Conservation (phyloP, 1,284 basidiomycete genomes). For the Porogramme epimiltina region DNA sequence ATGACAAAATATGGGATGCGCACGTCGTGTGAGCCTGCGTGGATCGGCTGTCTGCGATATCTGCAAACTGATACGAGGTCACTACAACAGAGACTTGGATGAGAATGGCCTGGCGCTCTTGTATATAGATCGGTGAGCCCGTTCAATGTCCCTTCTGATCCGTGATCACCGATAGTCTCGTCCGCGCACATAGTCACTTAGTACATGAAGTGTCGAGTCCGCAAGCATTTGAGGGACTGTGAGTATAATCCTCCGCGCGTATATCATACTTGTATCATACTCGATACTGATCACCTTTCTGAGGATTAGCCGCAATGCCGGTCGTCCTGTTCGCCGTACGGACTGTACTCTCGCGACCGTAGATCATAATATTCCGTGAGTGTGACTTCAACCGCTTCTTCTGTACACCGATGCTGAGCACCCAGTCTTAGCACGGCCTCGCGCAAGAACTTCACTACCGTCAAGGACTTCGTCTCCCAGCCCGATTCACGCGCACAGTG, state of each 20-base stretch:
- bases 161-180: constrained; percentile 2
- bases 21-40: constrained; percentile 76
- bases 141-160: background rate
- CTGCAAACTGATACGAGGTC: too few relatives aligned
- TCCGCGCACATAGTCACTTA: constrained; percentile 65
- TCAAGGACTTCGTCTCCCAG: constrained; percentile 82
- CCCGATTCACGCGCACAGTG: constrained; percentile 94
- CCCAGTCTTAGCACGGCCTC: constrained; percentile 65
- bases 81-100: constrained; percentile 58
- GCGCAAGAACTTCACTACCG: constrained; percentile 81
- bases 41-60: too few relatives aligned
- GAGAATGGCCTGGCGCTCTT: constrained; percentile 86
- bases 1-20: constrained; percentile 97
- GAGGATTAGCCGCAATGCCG: constrained; percentile 75
- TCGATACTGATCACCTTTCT: background rate
- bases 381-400: constrained; percentile 18
- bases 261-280: constrained; percentile 1
- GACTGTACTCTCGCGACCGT: constrained; percentile 96
- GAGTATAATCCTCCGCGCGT: constrained; percentile 33
- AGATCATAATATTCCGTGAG: constrained; percentile 95
- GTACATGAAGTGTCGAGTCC: constrained; percentile 98
- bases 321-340: constrained; percentile 82
- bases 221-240: constrained; percentile 95
- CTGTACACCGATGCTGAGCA: background rate
- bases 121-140: constrained; percentile 82